Conservation (phyloP, 345 rosid genomes). For the Rhodamnia rubescens region DNA sequence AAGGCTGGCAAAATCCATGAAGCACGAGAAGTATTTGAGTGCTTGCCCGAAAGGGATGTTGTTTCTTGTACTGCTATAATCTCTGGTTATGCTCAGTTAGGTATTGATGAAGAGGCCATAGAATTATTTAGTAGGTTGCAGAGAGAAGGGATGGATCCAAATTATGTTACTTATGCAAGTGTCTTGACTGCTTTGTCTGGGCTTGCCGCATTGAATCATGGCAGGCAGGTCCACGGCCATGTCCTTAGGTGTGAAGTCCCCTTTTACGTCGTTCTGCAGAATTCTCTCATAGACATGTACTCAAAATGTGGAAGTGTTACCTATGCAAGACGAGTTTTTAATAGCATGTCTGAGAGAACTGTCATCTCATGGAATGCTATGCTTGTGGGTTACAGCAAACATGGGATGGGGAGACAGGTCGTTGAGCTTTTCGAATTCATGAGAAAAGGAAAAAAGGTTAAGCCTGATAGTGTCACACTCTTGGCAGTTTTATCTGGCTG, state of each 20-base stretch:
- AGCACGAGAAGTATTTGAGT: conserved; percentile 62
- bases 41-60: conserved; percentile 82
- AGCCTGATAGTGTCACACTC: conserved; percentile 60
- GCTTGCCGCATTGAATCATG: conserved; percentile 69
- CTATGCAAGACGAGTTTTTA: conserved; percentile 53
- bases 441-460: conserved; percentile 53
- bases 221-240: conserved; percentile 79
- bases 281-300: conserved; percentile 85
- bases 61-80: conserved; percentile 90
- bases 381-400: conserved; percentile 80
- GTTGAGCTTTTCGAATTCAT: conserved; percentile 54
- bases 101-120: conserved; percentile 71
- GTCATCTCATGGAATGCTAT: conserved; percentile 75
- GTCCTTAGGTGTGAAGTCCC: conserved; percentile 53
- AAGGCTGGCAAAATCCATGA: conserved; percentile 71
- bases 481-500: conserved; percentile 82
- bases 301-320: conserved; percentile 75
- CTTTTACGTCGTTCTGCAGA: conserved; percentile 55
- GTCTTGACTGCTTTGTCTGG: conserved; percentile 70
- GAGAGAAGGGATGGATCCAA: conserved; percentile 65
- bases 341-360: conserved; percentile 65
- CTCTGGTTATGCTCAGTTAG: conserved; percentile 82
- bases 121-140: conserved; percentile 49
- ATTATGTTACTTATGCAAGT: conserved; percentile 81
- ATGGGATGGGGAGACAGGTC: conserved; percentile 63